Percentiles rank a stretch among this genome's conserved stretches.
Conservation (phyloP, 2,329 filamentous ascomycete genomes). For the Penicillium sp. region DNA sequence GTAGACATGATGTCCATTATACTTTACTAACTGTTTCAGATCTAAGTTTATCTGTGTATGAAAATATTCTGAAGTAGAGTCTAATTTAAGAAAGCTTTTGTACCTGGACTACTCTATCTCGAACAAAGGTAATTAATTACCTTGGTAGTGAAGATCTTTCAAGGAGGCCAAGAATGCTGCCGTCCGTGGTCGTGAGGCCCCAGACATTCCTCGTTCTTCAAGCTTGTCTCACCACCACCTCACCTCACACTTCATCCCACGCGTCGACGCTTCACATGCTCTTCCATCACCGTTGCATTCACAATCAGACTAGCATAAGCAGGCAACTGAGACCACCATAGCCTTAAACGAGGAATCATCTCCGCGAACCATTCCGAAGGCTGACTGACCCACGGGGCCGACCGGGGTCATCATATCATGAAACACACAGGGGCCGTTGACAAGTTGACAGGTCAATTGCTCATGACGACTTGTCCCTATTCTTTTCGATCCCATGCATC, state of each 20-base stretch:
- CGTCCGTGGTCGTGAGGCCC: background rate
- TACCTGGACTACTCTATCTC: background rate
- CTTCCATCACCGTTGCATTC: slow-evolving; percentile 15
- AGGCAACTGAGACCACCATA: background rate
- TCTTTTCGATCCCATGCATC: background rate
- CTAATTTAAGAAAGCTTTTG: background rate
- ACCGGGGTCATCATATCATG: background rate
- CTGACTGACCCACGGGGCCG: background rate
- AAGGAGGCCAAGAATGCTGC: background rate
- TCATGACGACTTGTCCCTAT: slow-evolving; percentile 10
- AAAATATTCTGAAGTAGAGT: background rate
- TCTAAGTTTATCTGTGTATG: background rate
- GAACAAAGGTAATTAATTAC: background rate
- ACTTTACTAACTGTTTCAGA: background rate
- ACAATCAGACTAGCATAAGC: slow-evolving; percentile 11
- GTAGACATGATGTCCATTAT: background rate
- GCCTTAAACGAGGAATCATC: slow-evolving; percentile 1
- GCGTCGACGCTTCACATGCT: background rate
- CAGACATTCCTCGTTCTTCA: background rate
- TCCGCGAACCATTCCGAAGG: background rate
- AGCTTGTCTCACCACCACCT: background rate
- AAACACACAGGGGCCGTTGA: slow-evolving; percentile 1
- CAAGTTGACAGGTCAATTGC: slow-evolving; percentile 7
- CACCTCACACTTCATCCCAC: background rate
- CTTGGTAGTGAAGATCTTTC: background rate